These are phyloP conservation scores for Bolboschoenus planiculmis DNA, from an alignment of 176 grass and related monocot species.

Conservation along the genomic window DNA sequence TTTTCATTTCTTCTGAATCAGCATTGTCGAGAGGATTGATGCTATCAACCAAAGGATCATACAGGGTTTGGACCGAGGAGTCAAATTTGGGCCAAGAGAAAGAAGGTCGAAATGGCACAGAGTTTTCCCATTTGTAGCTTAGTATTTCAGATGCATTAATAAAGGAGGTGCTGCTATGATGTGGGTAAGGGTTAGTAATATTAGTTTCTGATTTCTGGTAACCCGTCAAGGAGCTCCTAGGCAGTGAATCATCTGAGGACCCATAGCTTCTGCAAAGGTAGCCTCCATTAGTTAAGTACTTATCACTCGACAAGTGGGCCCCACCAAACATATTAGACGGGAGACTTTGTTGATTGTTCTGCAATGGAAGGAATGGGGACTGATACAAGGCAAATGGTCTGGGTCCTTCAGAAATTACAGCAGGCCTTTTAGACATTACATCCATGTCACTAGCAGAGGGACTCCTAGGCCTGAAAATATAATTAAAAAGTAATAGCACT, in stretches of 20 bases:
- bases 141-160: not conserved
- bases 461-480: conserved; percentile 19
- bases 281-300: not conserved
- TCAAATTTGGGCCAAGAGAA: conserved; percentile 7
- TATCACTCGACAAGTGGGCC: not conserved
- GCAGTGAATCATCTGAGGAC: not conserved
- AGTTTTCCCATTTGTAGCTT: conserved; percentile 21
- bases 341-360: not conserved
- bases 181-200: not conserved
- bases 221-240: not conserved
- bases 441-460: conserved; percentile 1
- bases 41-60: conserved; percentile 22
- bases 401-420: conserved; percentile 1
- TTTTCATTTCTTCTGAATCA: conserved; percentile 18
- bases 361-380: not conserved
- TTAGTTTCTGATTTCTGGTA: not conserved
- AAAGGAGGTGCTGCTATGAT: not conserved
- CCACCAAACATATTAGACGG: not conserved
- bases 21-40: not conserved
- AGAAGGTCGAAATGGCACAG: conserved; percentile 22
- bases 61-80: not conserved
- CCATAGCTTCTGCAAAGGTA: not conserved
- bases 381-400: not conserved
- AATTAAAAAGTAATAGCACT: not conserved
- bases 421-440: conserved; percentile 16